Base-by-base conservation (phyloP, 2,329 filamentous ascomycete species). In the Rhexocercosporidium sp. region DNA sequence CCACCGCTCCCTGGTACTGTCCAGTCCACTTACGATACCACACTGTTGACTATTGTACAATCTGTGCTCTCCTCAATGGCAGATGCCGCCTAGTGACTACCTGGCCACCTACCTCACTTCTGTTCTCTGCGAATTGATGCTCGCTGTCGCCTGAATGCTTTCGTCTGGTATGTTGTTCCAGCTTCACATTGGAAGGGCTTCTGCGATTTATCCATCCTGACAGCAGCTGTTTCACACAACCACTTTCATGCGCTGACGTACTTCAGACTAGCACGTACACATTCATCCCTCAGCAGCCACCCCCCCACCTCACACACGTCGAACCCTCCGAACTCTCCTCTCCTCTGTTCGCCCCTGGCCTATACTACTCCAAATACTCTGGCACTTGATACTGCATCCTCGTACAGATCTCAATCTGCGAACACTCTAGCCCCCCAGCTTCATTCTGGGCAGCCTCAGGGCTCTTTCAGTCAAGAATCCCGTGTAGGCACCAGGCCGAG, bases 211-310 rank as follows among this genome's bases (percentile, higher is more conserved):
- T 62, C 67, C 67, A 68, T 69, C 67, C 67, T 69, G 63, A 70
- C 70, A 66, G 60, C 57, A 64, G 62, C 68, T 60, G 67, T 72
- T 72, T 72, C 68, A 72, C 65, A 69, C 72, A 66, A 72, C 60
- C 53, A 62, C 53, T 44, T 68, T 68, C 67, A 66, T 74, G 71
- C 71, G 71, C 75, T 77, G 74, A 76, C 75, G 74, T 76, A 47
- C 59, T 37, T 51, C 31, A 74, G 72, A 74, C 73, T 74, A 75
- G 71, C 70, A 68, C 69, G 66, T 69, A 67, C 69, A 75, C 69
- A 72, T 71, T 72, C 70, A 63, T 44, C 73, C 68, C 72, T 62
- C 60, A 53, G 60, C 41, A 46, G 31, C 44, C n/a, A 16, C 27
- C 71, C 73, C 73, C 73, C 31, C 46, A 60, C 41, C 31, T 67